phyloP scores from a whole-genome alignment of 1,139 yeast genomes.

The Kodamaea suecica region DNA sequence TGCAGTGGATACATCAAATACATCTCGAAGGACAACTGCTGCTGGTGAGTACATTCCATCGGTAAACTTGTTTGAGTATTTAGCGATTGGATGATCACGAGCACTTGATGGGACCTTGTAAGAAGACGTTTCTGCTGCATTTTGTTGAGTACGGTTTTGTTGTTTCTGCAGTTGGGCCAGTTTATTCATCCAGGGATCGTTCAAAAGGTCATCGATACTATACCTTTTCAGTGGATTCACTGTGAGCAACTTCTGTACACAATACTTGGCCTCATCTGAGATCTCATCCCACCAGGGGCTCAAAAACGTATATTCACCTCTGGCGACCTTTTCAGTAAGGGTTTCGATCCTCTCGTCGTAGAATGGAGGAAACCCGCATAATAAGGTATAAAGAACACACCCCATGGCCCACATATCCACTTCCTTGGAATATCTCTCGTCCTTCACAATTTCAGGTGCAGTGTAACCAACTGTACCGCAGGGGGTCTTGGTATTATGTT shows the following conservation, averaged over 20 bases:
- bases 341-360: constrained; percentile 57
- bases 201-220: constrained; percentile 70
- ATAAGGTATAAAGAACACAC: constrained; percentile 56
- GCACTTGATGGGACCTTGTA: background rate
- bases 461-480: constrained; percentile 66
- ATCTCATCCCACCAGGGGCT: constrained; percentile 68
- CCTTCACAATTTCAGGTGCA: constrained; percentile 60
- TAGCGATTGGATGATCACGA: constrained; percentile 8
- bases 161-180: constrained; percentile 2
- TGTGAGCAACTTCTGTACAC: constrained; percentile 72
- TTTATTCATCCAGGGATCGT: constrained; percentile 78
- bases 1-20: constrained; percentile 91
- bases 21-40: constrained; percentile 88
- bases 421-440: constrained; percentile 56
- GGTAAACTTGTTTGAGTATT: constrained; percentile 26
- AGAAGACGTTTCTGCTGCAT: background rate
- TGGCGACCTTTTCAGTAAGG: constrained; percentile 56
- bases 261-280: constrained; percentile 51
- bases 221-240: constrained; percentile 80
- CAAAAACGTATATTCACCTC: constrained; percentile 55
- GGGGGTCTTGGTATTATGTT: constrained; percentile 58
- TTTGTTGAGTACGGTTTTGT: background rate
- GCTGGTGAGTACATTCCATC: constrained; percentile 68
- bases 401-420: constrained; percentile 68
- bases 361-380: constrained; percentile 64